Evolutionary conservation across 345 rosid species (phyloP).

Genomic region (Ailanthus altissimus): DNA sequence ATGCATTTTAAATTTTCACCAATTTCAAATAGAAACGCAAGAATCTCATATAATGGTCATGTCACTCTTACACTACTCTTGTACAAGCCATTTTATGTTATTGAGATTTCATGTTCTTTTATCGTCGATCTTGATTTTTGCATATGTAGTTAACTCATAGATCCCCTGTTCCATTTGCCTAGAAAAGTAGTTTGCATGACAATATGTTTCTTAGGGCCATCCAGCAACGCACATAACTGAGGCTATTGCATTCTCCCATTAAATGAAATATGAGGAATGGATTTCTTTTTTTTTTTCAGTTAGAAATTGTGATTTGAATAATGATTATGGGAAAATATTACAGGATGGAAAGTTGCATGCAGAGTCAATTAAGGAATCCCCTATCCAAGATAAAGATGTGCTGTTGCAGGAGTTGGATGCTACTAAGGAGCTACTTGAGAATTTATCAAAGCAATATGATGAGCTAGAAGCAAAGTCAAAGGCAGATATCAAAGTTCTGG

Average conservation of each 20-base stretch:
- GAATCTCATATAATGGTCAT: neutral
- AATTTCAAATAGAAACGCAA: neutral
- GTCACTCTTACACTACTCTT: neutral
- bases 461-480: slow-evolving; percentile 89
- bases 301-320: neutral
- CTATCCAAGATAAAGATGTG: slow-evolving; percentile 39
- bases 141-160: neutral
- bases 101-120: neutral
- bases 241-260: neutral
- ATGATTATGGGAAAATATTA: slow-evolving; percentile 18
- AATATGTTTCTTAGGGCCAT: neutral
- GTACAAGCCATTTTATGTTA: neutral
- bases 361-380: slow-evolving; percentile 41
- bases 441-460: slow-evolving; percentile 62
- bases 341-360: slow-evolving; percentile 60
- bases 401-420: slow-evolving; percentile 63
- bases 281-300: neutral
- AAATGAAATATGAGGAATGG: neutral
- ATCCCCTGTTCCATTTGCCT: neutral
- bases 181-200: neutral
- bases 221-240: neutral
- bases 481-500: slow-evolving; percentile 92
- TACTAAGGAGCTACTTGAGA: slow-evolving; percentile 63
- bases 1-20: neutral
- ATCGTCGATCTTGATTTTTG: neutral